Conservation (phyloP, 345 rosid species). For the Odontarrhena argentea region DNA sequence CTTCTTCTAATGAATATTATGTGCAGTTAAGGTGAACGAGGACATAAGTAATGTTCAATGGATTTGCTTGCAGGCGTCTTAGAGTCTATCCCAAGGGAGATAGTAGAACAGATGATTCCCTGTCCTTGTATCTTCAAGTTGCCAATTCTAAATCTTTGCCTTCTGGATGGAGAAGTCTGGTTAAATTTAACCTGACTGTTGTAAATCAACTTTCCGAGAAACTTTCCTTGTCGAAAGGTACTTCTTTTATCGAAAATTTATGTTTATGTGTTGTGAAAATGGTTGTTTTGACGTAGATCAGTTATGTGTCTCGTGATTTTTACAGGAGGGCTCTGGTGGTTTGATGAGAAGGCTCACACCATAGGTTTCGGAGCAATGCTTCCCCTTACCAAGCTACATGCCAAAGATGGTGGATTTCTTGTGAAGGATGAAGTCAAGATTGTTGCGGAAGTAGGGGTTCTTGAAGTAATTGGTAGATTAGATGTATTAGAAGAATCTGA, state of each 20-base stretch:
- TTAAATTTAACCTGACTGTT: conserved; percentile 53
- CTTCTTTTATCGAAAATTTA: no score
- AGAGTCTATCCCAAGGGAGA: no score
- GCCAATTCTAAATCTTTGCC: conserved; percentile 63
- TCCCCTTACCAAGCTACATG: conserved; percentile 57
- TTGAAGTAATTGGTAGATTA: neutral
- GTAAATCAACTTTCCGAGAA: neutral
- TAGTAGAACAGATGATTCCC: conserved; percentile 33
- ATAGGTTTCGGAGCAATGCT: conserved; percentile 71
- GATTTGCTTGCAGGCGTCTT: neutral
- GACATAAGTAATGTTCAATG: neutral
- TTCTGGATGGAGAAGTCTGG: conserved; percentile 74
- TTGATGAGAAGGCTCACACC: no score
- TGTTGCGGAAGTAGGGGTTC: conserved; percentile 58
- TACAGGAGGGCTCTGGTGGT: no score
- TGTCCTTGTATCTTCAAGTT: conserved; percentile 23
- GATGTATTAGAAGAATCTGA: neutral
- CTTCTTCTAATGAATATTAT: no score
- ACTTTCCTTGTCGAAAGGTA: conserved; percentile 33
- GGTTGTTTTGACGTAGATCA: no score
- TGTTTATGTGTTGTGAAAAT: no score
- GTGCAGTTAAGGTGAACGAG: no score
- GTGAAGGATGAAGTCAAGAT: conserved; percentile 56
- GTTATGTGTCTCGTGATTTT: no score
- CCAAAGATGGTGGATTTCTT: conserved; percentile 53